Evolutionary conservation across 2,329 filamentous ascomycete species (phyloP).

Genomic region (Cercospora citrullina): DNA sequence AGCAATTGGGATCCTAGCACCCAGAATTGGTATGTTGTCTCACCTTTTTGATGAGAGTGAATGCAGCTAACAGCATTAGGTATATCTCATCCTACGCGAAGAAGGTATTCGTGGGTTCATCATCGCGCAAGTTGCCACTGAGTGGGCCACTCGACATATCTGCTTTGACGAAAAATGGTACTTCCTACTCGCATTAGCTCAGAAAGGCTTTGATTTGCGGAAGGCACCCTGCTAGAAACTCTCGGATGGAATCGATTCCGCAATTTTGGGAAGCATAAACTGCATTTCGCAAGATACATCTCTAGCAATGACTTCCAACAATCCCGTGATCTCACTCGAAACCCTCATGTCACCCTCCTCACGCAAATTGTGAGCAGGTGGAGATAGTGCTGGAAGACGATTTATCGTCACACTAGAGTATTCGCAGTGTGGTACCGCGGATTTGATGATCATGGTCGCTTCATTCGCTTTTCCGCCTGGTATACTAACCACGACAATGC

Average conservation of each 20-base stretch:
- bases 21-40: constrained; percentile 49
- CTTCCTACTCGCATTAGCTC: background rate
- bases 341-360: no score
- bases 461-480: background rate
- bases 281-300: background rate
- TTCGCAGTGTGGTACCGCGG: background rate
- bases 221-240: no score
- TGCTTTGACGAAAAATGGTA: background rate
- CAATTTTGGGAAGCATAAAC: background rate
- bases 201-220: background rate
- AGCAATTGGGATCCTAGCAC: constrained; percentile 29
- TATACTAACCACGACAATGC: background rate
- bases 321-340: no score
- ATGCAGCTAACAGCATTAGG: background rate
- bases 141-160: background rate
- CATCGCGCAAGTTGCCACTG: constrained; percentile 29
- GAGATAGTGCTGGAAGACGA: background rate
- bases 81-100: constrained; percentile 24
- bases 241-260: no score
- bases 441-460: background rate
- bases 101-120: constrained; percentile 35
- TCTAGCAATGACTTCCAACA: background rate
- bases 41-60: background rate
- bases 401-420: background rate
- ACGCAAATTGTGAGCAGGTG: no score